Evolutionary conservation across 495 filamentous ascomycete genomes (phyloP), one percentile per base, ranked within the genome.

Genomic region (Podospora didyma): DNA sequence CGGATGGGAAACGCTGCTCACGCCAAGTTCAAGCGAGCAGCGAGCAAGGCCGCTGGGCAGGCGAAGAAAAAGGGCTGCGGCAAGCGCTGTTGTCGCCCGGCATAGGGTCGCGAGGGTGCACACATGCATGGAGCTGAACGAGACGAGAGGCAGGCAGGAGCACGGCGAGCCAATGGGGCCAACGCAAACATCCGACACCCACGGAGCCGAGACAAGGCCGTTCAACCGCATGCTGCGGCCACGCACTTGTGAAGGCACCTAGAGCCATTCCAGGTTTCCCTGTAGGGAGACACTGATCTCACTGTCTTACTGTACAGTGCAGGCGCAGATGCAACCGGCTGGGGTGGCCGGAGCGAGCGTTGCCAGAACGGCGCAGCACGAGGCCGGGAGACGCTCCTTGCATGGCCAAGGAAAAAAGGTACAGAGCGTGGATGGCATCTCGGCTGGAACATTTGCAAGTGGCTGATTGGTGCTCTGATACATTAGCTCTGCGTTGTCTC

Each of bases 401-500:
- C 39, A 42, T 17, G 39, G 52, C 50, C 34, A 54, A 53, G 59
- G 50, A 58, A 52, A 51, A 56, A 57, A 63, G 50, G 57, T 57
- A 62, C 58, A 65, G 62, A 58, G 35, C 46, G 56, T 52, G 66
- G 51, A 74, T 64, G 65, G 59, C 62, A 70, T 70, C 73, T 76
- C 68, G 70, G 69, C 68, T 72, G 70, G 74, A 63, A 65, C 69
- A 62, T 66, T 61, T 65, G 60, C 53, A 68, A 50, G 62, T 59
- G 63, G 58, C 52, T 73, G 64, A 77, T 75, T 75, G 69, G 72
- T 48, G 62, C 56, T 66, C 62, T 53, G 59, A 62, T 64, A 75
- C 72, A 71, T 70, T 70, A 73, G 70, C 66, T 74, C 65, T 71
- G 69, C 52, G 66, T 72, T 69, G 65, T 69, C 67, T 69, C 69